Evolutionary conservation across 2,329 filamentous ascomycete species (phyloP), one percentile per base, ranked within the genome.

Genomic region (Hypomyces rosellus): DNA sequence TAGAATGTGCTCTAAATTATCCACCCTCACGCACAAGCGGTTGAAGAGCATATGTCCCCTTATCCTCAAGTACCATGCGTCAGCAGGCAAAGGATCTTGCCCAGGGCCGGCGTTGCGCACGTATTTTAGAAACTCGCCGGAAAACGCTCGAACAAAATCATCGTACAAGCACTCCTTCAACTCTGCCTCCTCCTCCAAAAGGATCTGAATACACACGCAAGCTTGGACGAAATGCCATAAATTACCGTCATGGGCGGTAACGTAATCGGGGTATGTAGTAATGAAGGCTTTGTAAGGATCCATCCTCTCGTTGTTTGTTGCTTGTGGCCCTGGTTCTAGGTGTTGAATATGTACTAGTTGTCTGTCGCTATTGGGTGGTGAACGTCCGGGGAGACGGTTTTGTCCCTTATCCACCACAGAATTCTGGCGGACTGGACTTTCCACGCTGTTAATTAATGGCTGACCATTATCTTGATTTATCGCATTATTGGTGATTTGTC

Each of bases 141-240:
- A 64, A 46, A 74, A 79, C 2, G 63, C 59, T 7, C 71, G 64
- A 30, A 81, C 70, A 47, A 80, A 77, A 49, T 81, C 78, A 55
- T 81, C 78, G 52, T 72, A 80, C 0, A 78, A 58, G 48, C 65
- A 75, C 20, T 69, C 67, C 12, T 69, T 65, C 25, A 30, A 30
- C 15, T 78, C 57, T 4, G 56, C 46, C 8, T 63, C 61, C 12
- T 62, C 55, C 20, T 62, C 57, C 39, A 64, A 62, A 1, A 76
- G 61, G 46, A 65, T 67, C 15, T 71, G 62, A 7, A 80, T 57
- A 54, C 66, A 74, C 0, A 74, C 59, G 46, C 75, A 72, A 0
- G 73, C 74, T 18, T 64, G 65, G 20, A 78, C 58, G 48, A 81
- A 81, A 9, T 69, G 59, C 4, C 55, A 57, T 4, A 68, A 58